Evolutionary conservation across 257 asterid species (phyloP).

Genomic region (Verbena officinalis): DNA sequence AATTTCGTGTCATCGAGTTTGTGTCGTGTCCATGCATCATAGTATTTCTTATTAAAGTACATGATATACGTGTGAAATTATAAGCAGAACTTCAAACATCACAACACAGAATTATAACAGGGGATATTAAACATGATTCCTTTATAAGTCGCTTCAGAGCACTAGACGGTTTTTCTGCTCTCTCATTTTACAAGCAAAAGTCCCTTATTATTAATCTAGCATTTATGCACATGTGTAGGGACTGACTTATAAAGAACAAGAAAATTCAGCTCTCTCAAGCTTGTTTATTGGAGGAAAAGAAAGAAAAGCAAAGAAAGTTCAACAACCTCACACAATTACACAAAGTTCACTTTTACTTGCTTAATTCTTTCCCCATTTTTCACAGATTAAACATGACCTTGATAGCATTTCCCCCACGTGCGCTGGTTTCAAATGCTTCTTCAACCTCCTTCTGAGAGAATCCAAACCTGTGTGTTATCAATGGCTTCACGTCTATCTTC

Average conservation of each 20-base stretch:
- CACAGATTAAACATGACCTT: constrained; percentile 93
- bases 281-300: not conserved
- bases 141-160: too few species aligned
- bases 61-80: too few species aligned
- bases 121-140: too few species aligned
- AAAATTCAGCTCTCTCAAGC: constrained; percentile 12
- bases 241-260: not conserved
- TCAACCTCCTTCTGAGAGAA: constrained; percentile 84
- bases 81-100: too few species aligned
- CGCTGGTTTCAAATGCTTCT: constrained; percentile 85
- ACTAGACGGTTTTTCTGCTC: too few species aligned
- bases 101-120: too few species aligned
- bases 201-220: not conserved
- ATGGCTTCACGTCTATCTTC: constrained; percentile 86
- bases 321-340: not conserved
- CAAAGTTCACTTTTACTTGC: not conserved
- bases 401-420: constrained; percentile 85
- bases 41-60: too few species aligned
- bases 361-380: constrained; percentile 7
- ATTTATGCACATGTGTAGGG: not conserved
- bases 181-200: too few species aligned
- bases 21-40: too few species aligned
- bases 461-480: constrained; percentile 87
- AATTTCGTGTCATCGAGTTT: too few species aligned
- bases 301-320: too few species aligned